Evolutionary conservation across 2,329 filamentous ascomycete genomes (phyloP), one percentile per base, ranked within the genome.

Genomic region (Neoarthrinium moseri): DNA sequence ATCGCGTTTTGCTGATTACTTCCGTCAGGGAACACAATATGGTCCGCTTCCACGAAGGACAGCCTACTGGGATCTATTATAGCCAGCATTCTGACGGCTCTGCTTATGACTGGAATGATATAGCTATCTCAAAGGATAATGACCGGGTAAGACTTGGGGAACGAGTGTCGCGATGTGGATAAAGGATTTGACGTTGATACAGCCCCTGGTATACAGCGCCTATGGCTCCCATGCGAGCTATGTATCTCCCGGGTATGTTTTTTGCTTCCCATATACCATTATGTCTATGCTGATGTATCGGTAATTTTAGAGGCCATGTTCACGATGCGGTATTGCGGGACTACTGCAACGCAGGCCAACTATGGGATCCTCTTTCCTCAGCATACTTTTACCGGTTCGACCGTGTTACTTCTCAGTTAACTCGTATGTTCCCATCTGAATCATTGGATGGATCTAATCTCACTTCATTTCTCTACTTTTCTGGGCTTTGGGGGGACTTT

Each of bases 1-100:
- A n/a, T 10, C 11, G n/a, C n/a, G n/a, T n/a, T n/a, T n/a, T n/a
- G n/a, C 35, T 38, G 12, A 38, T 5, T 23, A 4, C 24, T 20
- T 29, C 17, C 11, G 2, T 5, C 3, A 41, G 38, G 38, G 38
- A 41, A 26, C 38, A 41, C 22, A 41, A 41, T 30, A 41, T 41
- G 38, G 24, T 41, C 10, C 38, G 38, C 3, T 41, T 41, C 18
- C 38, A 26, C 20, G 26, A 26, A 5, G 38, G 38, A 15, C 17
- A 29, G 23, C 38, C 38, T 20, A 29, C 24, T 21, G 38, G 38
- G n/a, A 41, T 41, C 17, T 41, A 41, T n/a, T 41, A 41, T 15
- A 41, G 38, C 23, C 11, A 41, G 23, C 38, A 41, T 20, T 17
- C 15, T 6, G 38, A 32, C 38, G 38, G 38, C 11, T 29, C 38